These are phyloP conservation scores for Vitis hybrid DNA, from an alignment of 177 flowering plant genomes.

Conservation along the genomic window DNA sequence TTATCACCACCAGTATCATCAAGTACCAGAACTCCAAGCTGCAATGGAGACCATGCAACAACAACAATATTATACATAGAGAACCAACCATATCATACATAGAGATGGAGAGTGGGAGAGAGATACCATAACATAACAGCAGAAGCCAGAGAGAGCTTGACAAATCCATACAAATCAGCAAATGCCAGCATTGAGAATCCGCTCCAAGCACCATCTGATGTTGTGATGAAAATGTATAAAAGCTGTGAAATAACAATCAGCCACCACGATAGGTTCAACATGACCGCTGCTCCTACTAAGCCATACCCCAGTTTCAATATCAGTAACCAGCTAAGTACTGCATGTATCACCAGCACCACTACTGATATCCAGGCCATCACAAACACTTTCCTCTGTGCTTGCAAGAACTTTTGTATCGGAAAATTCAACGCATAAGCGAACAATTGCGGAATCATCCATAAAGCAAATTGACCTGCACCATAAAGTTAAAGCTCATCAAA, in stretches of 20 bases:
- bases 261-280: slow-evolving; percentile 56
- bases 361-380: slow-evolving; percentile 45
- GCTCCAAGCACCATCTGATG: slow-evolving; percentile 69
- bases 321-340: slow-evolving; percentile 54
- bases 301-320: slow-evolving; percentile 50
- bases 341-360: slow-evolving; percentile 41
- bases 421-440: slow-evolving; percentile 57
- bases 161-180: slow-evolving; percentile 49
- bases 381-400: slow-evolving; percentile 50
- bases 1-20: slow-evolving; percentile 51
- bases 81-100: not conserved
- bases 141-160: slow-evolving; percentile 67
- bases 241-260: slow-evolving; percentile 40
- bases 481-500: not conserved
- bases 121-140: slow-evolving; percentile 67
- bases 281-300: slow-evolving; percentile 49
- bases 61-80: not conserved
- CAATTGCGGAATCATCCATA: slow-evolving; percentile 58
- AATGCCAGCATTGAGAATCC: slow-evolving; percentile 68
- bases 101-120: not conserved
- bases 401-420: slow-evolving; percentile 58
- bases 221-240: slow-evolving; percentile 50
- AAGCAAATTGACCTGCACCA: slow-evolving; percentile 42
- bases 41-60: slow-evolving; percentile 13
- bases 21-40: slow-evolving; percentile 69